Conservation (phyloP, 441 rosid species). For the Rhodomyrtus psidioides region DNA sequence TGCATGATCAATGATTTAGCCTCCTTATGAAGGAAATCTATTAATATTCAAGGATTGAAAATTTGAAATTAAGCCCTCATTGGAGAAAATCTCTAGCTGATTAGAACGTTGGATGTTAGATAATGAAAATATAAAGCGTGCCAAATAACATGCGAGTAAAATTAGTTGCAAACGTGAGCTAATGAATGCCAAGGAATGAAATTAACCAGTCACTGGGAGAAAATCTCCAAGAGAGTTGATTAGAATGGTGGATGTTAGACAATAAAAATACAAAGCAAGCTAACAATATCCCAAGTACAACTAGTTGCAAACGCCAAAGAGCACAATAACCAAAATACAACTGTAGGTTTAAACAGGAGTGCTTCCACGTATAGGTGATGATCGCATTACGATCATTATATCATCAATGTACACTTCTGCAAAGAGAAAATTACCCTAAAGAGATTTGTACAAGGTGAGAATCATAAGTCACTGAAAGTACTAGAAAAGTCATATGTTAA, state of each 20-base stretch:
- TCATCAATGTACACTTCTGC: not conserved
- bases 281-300: not conserved
- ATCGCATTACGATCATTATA: not conserved
- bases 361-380: not conserved
- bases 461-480: not conserved
- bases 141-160: not conserved
- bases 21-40: not conserved
- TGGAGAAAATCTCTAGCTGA: not conserved
- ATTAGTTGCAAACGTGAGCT: not conserved
- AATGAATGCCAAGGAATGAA: not conserved
- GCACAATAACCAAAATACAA: not conserved
- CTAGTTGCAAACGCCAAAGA: not conserved
- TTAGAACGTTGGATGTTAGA: not conserved
- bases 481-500: not conserved
- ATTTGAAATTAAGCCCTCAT: not conserved
- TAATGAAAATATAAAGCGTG: not conserved
- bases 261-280: not conserved
- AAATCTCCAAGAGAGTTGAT: not conserved
- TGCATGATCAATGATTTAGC: not conserved
- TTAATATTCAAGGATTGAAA: not conserved
- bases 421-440: not conserved
- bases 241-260: not conserved
- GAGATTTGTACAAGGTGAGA: not conserved
- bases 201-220: not conserved
- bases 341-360: not conserved